Evolutionary conservation across 2,329 filamentous ascomycete species (phyloP), one percentile per base, ranked within the genome.

Genomic region (Cyphellophora attinorum): DNA sequence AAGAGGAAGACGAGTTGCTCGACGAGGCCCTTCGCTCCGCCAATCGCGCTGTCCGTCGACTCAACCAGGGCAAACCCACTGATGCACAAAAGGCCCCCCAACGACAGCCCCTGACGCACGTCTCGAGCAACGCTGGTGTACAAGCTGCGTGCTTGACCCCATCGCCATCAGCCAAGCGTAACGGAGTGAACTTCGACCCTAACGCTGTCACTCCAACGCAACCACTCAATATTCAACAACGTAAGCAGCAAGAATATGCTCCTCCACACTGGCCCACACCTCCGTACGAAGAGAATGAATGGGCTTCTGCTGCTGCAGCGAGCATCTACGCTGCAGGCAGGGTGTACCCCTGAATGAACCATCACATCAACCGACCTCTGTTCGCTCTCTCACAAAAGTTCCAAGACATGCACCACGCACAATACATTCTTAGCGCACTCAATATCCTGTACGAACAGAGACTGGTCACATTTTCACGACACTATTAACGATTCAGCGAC

Each of bases 1-100:
- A 93, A 51, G 91, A 98, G 59, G 89, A 96, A 54, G 91, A 98
- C 40, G 91, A 98, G 60, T 71, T 98, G 6, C 70, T 96, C 6
- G 88, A 95, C 48, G 91, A 98, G 59, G 86, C 79, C 13, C 67
- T 95, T 27, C 73, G 78, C 31, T 85, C 83, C 5, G 83, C 86
- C 0, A 79, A 80, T 50, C 76, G 74, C 41, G 84, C 79, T 5
- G 81, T 83, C 52, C 80, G 76, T 53, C 77, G 76, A 6, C 67
- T 93, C 40, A 84, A 77, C 38, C 59, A 54, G 42, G 33, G 32
- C 37, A 49, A 27, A 39, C 41, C 17, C 14, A 65, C 38, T 11
- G 38, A 44, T 21, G 44, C 44, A 30, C 37, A 47, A 37, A n/a
- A n/a, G n/a, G n/a, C n/a, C n/a, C n/a, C n/a, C n/a, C n/a, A n/a